Base-by-base conservation (phyloP, 306 rosid species). In the Lathyrus tuberosus region DNA sequence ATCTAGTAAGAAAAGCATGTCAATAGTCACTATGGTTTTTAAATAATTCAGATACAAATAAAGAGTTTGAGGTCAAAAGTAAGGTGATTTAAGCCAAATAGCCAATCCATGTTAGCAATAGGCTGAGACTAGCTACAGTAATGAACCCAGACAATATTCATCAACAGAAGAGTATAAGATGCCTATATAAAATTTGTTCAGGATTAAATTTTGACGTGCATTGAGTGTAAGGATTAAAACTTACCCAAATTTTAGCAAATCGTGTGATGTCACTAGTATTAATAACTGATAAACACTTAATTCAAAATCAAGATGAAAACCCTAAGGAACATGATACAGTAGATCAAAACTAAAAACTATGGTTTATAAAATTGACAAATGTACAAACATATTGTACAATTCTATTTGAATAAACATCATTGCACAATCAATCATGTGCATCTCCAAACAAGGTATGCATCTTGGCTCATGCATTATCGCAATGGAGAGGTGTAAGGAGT, bases 1-100 rank as follows among this genome's bases (percentile, higher is more conserved):
- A 89, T 89, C 96, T 89, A 70, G 52, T 61, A 69, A 30, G 33
- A 49, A 74, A 69, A 69, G 74, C 7, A 51, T n/a, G 47, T 54
- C 12, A 13, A 22, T 14, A 10, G 10, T 59, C 18, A 75, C 46
- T 18, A 63, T 14, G 14, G 26, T 12, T 46, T 41, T 20, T 2
- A 12, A 17, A 49, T 33, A 30, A 52, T 14, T 69, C 11, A 35
- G 16, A 58, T 56, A 33, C 48, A 41, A 20, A 54, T 6, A 78
- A 13, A 57, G 13, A 66, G 69, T 11, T 43, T 18, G 51, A 60
- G 35, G 40, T 14, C 14, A 28, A 42, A 30, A n/a, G 44, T 15
- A 35, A 65, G 56, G 16, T 14, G 1, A 71, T 66, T 67, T 61
- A 44, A 74, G 22, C 41, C 64, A 37, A 8, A 6, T 0, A 62